These are phyloP conservation scores for Hyphopichia burtonii DNA, from an alignment of 1,139 yeast genomes.

Conservation along the genomic window DNA sequence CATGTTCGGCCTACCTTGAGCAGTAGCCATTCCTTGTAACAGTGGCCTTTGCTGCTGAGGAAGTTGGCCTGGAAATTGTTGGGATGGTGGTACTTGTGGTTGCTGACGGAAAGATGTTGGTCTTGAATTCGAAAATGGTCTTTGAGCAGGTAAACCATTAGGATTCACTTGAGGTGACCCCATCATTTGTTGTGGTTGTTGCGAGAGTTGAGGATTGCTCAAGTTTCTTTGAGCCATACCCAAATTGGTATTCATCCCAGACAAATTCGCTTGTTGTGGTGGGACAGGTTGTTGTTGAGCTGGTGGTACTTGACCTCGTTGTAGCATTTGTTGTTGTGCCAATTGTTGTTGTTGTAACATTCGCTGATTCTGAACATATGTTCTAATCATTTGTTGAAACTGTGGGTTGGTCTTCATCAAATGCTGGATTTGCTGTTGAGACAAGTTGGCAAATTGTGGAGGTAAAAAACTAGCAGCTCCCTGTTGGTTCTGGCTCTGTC, in stretches of 20 bases:
- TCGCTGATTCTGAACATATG: slow-evolving; percentile 34
- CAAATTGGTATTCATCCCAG: slow-evolving; percentile 6
- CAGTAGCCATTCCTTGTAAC: not conserved
- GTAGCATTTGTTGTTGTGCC: slow-evolving; percentile 21
- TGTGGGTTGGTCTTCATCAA: slow-evolving; percentile 46
- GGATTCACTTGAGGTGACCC: not conserved
- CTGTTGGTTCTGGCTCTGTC: slow-evolving; percentile 7
- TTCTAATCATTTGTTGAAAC: slow-evolving; percentile 39
- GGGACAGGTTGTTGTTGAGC: slow-evolving; percentile 16
- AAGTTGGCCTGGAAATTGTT: not conserved
- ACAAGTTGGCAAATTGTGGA: slow-evolving; percentile 40
- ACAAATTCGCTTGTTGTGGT: slow-evolving; percentile 8
- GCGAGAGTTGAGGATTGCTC: not conserved
- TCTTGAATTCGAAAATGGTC: slow-evolving; percentile 3
- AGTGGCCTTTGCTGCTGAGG: not conserved
- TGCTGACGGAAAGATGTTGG: slow-evolving; percentile 2
- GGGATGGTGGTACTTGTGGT: slow-evolving; percentile 2
- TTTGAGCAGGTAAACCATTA: slow-evolving; percentile 2
- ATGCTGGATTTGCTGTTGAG: slow-evolving; percentile 49
- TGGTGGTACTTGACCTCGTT: slow-evolving; percentile 3
- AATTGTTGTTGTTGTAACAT: slow-evolving; percentile 33
- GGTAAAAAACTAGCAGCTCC: slow-evolving; percentile 20
- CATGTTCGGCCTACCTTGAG: not conserved
- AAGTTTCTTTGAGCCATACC: slow-evolving; percentile 7
- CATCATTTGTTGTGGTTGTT: slow-evolving; percentile 6